Conservation (phyloP, 2,329 filamentous ascomycete species). For the Acrodontium crateriforme region DNA sequence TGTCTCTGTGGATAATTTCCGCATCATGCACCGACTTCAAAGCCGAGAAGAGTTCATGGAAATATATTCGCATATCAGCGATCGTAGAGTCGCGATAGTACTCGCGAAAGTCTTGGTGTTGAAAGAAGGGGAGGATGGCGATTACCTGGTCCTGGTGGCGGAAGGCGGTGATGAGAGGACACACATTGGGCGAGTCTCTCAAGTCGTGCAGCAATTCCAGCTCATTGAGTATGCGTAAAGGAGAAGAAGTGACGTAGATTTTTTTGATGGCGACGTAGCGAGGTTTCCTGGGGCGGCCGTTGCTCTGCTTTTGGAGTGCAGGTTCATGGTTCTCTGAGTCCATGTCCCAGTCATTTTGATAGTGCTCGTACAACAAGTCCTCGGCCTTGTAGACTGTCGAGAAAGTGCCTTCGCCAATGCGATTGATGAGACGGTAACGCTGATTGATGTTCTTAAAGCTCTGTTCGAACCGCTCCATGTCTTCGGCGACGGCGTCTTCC, state of each 20-base stretch:
- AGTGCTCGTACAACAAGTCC: conserved; percentile 71
- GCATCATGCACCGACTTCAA: conserved; percentile 70
- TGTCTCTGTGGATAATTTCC: conserved; percentile 58
- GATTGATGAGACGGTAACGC: conserved; percentile 81
- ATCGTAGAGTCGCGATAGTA: conserved; percentile 89
- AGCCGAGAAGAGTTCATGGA: conserved; percentile 75
- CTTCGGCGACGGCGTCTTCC: conserved; percentile 58
- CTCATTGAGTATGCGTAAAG: conserved; percentile 86
- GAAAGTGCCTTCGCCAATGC: conserved; percentile 96
- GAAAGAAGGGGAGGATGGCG: conserved; percentile 88
- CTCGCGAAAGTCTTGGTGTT: conserved; percentile 83
- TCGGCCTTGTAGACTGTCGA: conserved; percentile 98
- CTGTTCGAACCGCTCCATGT: conserved; percentile 74
- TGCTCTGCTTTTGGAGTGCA: conserved; percentile 7
- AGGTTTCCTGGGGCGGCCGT: conserved; percentile 27
- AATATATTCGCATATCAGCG: conserved; percentile 76
- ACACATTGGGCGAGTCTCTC: conserved; percentile 69
- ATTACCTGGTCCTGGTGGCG: conserved; percentile 88
- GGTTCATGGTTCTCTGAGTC: conserved; percentile 29
- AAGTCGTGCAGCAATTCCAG: conserved; percentile 85
- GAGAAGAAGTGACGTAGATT: conserved; percentile 96
- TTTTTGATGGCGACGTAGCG: conserved; percentile 97
- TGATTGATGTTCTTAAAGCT: conserved; percentile 74
- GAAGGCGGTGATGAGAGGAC: conserved; percentile 94
- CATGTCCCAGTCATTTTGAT: conserved; percentile 77